Evolutionary conservation across 23 red algal genomes (phyloP), one percentile per base, ranked within the genome.

Genomic region (Gracilariopsis chorda): DNA sequence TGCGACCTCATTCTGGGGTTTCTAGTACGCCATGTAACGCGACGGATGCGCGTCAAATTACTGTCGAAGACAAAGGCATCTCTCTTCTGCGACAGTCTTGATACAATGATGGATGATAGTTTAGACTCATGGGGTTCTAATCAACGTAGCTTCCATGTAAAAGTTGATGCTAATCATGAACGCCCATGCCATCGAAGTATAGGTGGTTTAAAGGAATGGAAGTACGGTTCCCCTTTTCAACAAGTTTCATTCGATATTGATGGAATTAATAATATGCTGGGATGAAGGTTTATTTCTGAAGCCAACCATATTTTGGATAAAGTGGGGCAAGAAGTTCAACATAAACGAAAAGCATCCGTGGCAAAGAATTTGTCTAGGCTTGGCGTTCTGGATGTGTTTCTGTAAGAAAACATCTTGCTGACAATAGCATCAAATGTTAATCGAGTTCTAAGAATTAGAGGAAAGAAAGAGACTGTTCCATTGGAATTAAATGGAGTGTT

Each of bases 311-410:
- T 64, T 4, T 14, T 64, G 5, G 21, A n/a, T 33, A 64, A 64
- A 12, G 59, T 34, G 24, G 3, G 30, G 9, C 2, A 12, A 32
- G 14, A 64, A 3, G 16, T 3, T 23, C 23, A 64, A 9, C 13
- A 2, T 0, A 16, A 58, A 27, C 28, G 39, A 41, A 28, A 8
- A 32, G 53, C 52, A 42, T 23, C n/a, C 7, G 42, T 55, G 4
- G 53, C n/a, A 14, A 52, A 2, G 7, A 43, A 45, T 83, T 17
- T 46, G 11, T 63, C 47, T 17, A 25, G 27, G 34, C 25, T 83
- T 21, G 52, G 37, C n/a, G 53, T 61, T 34, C 64, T 83, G 20
- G 35, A 62, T 39, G 53, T 83, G 0, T 83, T 83, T 64, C 78
- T 83, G 9, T 39, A 51, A n/a, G 78, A 68, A 0, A 23, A 60